Percentiles rank a stretch among this genome's conserved stretches.
phyloP scores from a whole-genome alignment of 1,284 basidiomycete species.

The Peniophora sp. region DNA sequence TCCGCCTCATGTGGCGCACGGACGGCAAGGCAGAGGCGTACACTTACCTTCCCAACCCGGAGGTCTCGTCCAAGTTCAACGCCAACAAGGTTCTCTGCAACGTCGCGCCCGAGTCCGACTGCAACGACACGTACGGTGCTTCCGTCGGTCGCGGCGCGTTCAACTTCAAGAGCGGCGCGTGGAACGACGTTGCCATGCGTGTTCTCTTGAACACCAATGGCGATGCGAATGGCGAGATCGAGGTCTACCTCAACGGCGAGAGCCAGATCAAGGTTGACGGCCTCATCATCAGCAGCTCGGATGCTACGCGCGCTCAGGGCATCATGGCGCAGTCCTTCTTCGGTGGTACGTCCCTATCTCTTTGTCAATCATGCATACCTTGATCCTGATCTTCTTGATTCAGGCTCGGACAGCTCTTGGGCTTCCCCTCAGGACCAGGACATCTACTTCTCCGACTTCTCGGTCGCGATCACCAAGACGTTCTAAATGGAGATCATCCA shows the following conservation, averaged over 20 bases:
- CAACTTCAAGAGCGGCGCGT: slow-evolving; percentile 47
- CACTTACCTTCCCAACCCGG: slow-evolving; percentile 40
- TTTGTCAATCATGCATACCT: background rate
- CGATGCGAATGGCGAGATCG: slow-evolving; percentile 44
- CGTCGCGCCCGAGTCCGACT: slow-evolving; percentile 43
- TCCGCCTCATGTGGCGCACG: slow-evolving; percentile 49
- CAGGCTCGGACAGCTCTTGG: slow-evolving; percentile 37
- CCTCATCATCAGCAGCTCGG: slow-evolving; percentile 39
- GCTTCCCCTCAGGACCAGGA: slow-evolving; percentile 50
- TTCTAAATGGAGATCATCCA: slow-evolving; percentile 23
- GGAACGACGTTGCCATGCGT: slow-evolving; percentile 56
- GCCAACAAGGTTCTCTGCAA: slow-evolving; percentile 46
- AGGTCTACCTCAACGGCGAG: slow-evolving; percentile 52
- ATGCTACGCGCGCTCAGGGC: slow-evolving; percentile 41
- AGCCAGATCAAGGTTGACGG: slow-evolving; percentile 45
- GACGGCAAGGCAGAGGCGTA: slow-evolving; percentile 49
- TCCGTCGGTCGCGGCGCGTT: slow-evolving; percentile 74
- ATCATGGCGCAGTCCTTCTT: slow-evolving; percentile 68
- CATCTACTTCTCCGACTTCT: slow-evolving; percentile 59
- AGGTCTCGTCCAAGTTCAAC: slow-evolving; percentile 35
- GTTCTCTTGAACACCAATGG: slow-evolving; percentile 61
- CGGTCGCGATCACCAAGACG: slow-evolving; percentile 45
- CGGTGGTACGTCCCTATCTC: slow-evolving; percentile 34
- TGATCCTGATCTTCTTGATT: background rate
- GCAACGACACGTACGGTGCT: slow-evolving; percentile 56